Evolutionary conservation across 768 basidiomycete genomes (phyloP).

Genomic region (Hysterangium stoloniferum): DNA sequence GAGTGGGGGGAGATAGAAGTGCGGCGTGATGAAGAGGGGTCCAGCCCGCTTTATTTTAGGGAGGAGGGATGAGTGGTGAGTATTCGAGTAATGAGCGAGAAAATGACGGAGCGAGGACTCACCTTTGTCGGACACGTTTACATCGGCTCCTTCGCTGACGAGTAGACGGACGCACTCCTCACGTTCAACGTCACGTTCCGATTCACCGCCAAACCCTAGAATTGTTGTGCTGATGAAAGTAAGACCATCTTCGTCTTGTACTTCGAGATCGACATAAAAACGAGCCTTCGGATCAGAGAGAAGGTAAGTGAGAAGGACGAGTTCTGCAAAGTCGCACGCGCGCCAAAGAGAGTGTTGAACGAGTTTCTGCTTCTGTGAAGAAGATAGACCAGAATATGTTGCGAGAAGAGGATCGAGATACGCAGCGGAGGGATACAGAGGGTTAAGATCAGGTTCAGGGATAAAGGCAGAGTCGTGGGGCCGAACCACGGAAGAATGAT

Average conservation of each 20-base stretch:
- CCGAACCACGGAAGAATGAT: slow-evolving; percentile 12
- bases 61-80: too few relatives aligned
- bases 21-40: slow-evolving; percentile 91
- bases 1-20: slow-evolving; percentile 78
- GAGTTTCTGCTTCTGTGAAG: slow-evolving; percentile 60
- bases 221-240: slow-evolving; percentile 71
- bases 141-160: slow-evolving; percentile 69
- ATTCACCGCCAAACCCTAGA: slow-evolving; percentile 75
- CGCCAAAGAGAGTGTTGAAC: slow-evolving; percentile 68
- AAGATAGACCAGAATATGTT: slow-evolving; percentile 57
- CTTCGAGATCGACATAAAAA: slow-evolving; percentile 54
- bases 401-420: slow-evolving; percentile 59
- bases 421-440: slow-evolving; percentile 61
- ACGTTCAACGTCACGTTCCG: slow-evolving; percentile 78
- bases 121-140: slow-evolving; percentile 57
- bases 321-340: slow-evolving; percentile 72
- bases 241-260: slow-evolving; percentile 81
- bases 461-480: slow-evolving; percentile 43
- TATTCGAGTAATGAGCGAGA: background rate
- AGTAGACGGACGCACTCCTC: slow-evolving; percentile 84
- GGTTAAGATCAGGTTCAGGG: slow-evolving; percentile 75
- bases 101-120: slow-evolving; percentile 18
- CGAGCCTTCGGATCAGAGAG: slow-evolving; percentile 62
- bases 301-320: slow-evolving; percentile 63
- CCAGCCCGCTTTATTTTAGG: slow-evolving; percentile 80